Evolutionary conservation across 495 filamentous ascomycete genomes (phyloP).

Genomic region (Aspergillus carlsbadensis): DNA sequence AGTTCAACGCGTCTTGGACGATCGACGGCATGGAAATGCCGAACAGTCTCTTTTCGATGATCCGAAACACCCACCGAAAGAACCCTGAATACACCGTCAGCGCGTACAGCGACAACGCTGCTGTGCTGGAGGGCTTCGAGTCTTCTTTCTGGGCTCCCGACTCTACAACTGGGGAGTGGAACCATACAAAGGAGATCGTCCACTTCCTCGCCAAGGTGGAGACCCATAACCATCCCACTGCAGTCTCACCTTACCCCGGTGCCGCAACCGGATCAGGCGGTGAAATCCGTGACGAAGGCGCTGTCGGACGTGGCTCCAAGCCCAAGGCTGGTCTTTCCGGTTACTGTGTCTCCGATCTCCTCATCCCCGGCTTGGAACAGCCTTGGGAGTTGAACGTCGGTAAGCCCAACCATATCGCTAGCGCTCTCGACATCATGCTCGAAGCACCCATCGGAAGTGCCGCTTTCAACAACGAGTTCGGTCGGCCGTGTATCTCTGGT

Average conservation of each 20-base stretch:
- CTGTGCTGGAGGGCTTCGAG: slow-evolving; percentile 76
- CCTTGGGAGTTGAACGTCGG: slow-evolving; percentile 93
- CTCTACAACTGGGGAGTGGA: slow-evolving; percentile 82
- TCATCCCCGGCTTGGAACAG: slow-evolving; percentile 74
- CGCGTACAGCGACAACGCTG: slow-evolving; percentile 96
- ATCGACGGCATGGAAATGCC: slow-evolving; percentile 84
- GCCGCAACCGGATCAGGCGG: slow-evolving; percentile 95
- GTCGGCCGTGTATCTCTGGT: slow-evolving; percentile 83
- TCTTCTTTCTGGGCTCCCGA: slow-evolving; percentile 84
- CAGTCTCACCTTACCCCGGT: slow-evolving; percentile 78
- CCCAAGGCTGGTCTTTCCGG: slow-evolving; percentile 92
- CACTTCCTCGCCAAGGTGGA: slow-evolving; percentile 95
- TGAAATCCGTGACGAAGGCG: slow-evolving; percentile 92
- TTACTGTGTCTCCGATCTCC: slow-evolving; percentile 90
- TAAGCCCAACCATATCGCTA: slow-evolving; percentile 87
- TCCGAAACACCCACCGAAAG: slow-evolving; percentile 83
- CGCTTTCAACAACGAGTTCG: slow-evolving; percentile 97
- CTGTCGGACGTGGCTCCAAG: slow-evolving; percentile 86
- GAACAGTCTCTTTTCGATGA: slow-evolving; percentile 88
- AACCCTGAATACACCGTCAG: slow-evolving; percentile 80
- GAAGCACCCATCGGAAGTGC: slow-evolving; percentile 94
- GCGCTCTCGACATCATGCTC: slow-evolving; percentile 92
- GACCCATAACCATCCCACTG: slow-evolving; percentile 97
- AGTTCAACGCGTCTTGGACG: slow-evolving; percentile 97
- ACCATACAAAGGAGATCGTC: slow-evolving; percentile 77